phyloP scores from a whole-genome alignment of 257 asterid species.

The Lycium ferocissimum region DNA sequence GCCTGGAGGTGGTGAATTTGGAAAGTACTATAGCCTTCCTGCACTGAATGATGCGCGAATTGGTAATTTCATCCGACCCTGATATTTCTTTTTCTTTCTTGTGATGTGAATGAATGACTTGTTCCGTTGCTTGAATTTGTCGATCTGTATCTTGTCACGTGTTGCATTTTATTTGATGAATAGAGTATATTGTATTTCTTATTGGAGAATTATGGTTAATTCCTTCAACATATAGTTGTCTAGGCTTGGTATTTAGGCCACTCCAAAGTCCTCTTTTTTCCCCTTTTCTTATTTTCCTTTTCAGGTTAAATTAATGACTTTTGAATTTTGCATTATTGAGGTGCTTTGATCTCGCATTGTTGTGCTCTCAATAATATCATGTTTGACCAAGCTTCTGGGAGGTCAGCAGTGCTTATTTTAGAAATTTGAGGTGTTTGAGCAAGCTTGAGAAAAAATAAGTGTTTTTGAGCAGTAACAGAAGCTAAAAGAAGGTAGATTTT shows the following conservation, averaged over 20 bases:
- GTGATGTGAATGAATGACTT: not conserved
- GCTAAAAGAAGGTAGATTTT: too few species aligned
- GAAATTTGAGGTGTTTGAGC: too few species aligned
- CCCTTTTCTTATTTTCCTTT: not conserved
- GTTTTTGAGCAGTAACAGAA: too few species aligned
- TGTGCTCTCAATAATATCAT: not conserved
- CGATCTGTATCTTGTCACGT: not conserved
- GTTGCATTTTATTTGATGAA: not conserved
- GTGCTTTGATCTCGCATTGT: not conserved
- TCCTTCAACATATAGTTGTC: not conserved
- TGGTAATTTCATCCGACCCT: slow-evolving; percentile 48
- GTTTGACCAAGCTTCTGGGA: too few species aligned
- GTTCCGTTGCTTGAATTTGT: not conserved
- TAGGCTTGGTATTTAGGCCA: not conserved
- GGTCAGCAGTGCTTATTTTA: too few species aligned
- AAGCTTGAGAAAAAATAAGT: too few species aligned
- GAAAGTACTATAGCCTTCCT: slow-evolving; percentile 86
- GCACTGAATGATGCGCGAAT: slow-evolving; percentile 88
- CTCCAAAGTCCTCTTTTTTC: not conserved
- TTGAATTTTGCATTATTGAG: not conserved
- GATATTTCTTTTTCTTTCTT: not conserved
- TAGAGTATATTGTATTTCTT: not conserved
- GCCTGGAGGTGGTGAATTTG: slow-evolving; percentile 94
- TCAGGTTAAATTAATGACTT: not conserved
- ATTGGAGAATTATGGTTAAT: not conserved